A percentile compares a stretch with the other conserved stretches of the same genome.
Conservation (phyloP, 129 eudicot genomes). For the Pittosporum tobira region DNA sequence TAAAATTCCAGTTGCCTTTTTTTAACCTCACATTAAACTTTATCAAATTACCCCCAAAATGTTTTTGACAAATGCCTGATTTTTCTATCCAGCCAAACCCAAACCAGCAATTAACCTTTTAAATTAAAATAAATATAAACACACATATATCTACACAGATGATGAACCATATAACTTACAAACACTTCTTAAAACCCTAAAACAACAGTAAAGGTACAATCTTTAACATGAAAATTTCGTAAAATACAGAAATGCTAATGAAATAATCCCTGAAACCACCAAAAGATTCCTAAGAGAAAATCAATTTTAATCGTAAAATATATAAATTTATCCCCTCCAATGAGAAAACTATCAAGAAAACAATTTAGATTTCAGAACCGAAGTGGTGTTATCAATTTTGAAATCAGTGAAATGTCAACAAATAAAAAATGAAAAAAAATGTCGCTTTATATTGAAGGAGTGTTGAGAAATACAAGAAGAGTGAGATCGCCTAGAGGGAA, state of each 20-base stretch:
- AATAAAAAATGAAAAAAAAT: constrained; percentile 8
- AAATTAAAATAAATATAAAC: neutral
- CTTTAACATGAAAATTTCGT: neutral
- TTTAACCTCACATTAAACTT: neutral
- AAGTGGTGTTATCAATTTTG: neutral
- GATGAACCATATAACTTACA: neutral
- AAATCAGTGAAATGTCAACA: constrained; percentile 2
- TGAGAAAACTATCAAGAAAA: neutral
- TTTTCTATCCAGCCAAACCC: neutral
- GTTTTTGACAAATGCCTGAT: neutral
- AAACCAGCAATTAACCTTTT: constrained; percentile 7
- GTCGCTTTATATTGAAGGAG: neutral
- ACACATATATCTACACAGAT: neutral
- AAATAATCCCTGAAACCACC: neutral
- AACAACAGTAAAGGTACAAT: neutral
- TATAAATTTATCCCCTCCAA: neutral
- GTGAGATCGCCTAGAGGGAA: too few species aligned
- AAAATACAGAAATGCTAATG: neutral
- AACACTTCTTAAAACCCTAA: constrained; percentile 3
- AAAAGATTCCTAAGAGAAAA: neutral
- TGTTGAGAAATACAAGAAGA: neutral
- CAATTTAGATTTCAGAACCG: neutral
- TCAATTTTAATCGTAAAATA: neutral
- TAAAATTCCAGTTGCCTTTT: constrained; percentile 1
- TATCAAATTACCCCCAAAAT: neutral